phyloP scores from a whole-genome alignment of 2,329 filamentous ascomycete genomes.

The Epichloe bromicola region DNA sequence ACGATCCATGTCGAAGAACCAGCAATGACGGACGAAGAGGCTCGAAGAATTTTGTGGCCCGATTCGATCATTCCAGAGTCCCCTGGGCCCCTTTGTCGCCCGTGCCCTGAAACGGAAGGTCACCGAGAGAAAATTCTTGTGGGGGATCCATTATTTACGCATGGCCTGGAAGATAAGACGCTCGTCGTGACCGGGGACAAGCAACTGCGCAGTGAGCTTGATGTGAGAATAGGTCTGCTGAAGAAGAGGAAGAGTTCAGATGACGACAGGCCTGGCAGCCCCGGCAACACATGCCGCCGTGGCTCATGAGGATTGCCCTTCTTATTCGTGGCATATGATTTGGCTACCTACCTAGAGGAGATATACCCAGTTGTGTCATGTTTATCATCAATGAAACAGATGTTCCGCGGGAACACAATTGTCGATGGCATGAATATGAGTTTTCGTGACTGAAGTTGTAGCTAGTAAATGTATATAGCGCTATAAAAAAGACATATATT shows the following conservation, averaged over 20 bases:
- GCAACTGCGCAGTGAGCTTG: conserved; percentile 21
- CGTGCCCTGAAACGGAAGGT: conserved; percentile 12
- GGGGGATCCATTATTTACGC: conserved; percentile 20
- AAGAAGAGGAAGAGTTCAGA: conserved; percentile 11
- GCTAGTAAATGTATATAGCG: too few species aligned
- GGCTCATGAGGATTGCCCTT: background rate
- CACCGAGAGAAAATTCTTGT: conserved; percentile 28
- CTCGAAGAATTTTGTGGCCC: conserved; percentile 26
- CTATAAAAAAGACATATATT: too few species aligned
- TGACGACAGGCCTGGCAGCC: background rate
- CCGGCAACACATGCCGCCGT: background rate
- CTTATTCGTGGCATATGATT: background rate
- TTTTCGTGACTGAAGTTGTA: too few species aligned
- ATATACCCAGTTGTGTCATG: too few species aligned
- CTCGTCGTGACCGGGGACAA: conserved; percentile 22
- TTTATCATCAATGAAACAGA: too few species aligned
- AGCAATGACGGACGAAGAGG: conserved; percentile 27
- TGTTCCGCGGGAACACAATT: too few species aligned
- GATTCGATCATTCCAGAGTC: conserved; percentile 12
- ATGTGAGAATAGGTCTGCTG: conserved; percentile 14
- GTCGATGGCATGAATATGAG: too few species aligned
- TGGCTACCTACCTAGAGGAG: too few species aligned
- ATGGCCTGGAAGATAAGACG: conserved; percentile 26
- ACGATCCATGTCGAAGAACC: conserved; percentile 13
- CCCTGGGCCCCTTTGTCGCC: background rate